Conservation (phyloP, 371 early-diverging fungal species). For the Mucor irregularis region DNA sequence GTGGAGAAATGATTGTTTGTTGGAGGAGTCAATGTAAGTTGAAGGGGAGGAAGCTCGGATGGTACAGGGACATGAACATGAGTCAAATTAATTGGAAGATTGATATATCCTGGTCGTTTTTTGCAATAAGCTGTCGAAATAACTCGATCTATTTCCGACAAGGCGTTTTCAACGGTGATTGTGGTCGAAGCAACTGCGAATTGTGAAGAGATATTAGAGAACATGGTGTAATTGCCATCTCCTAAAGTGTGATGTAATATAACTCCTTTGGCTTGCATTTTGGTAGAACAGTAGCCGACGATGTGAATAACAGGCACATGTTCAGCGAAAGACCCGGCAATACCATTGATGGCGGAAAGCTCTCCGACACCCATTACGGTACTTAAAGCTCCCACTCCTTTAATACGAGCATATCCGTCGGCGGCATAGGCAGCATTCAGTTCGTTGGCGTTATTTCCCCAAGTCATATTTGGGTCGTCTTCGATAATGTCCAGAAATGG, state of each 20-base stretch:
- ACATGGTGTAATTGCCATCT: conserved; percentile 52
- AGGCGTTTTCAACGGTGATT: conserved; percentile 31
- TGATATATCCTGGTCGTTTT: conserved; percentile 48
- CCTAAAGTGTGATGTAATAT: conserved; percentile 59
- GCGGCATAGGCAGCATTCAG: conserved; percentile 55
- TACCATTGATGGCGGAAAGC: conserved; percentile 50
- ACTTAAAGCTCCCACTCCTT: conserved; percentile 39
- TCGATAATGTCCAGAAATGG: conserved; percentile 32
- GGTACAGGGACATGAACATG: conserved; percentile 28
- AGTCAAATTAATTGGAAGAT: conserved; percentile 49
- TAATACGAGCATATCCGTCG: conserved; percentile 55
- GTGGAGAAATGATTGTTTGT: no score
- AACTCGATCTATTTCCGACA: conserved; percentile 48
- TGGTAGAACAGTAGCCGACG: conserved; percentile 51
- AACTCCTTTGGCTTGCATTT: conserved; percentile 42
- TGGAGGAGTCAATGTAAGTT: conserved; percentile 21
- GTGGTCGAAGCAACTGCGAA: conserved; percentile 42
- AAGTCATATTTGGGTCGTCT: conserved; percentile 37
- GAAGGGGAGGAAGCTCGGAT: conserved; percentile 22
- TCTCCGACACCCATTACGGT: conserved; percentile 65
- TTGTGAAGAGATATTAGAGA: conserved; percentile 38
- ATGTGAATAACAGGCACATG: conserved; percentile 59
- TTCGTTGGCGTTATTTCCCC: conserved; percentile 48
- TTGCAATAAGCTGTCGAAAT: conserved; percentile 19
- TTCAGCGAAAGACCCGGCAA: conserved; percentile 56